A percentile compares a stretch with the other conserved stretches of the same genome.
phyloP scores from a whole-genome alignment of 140 eudicot species.

The Flaveria floridana region DNA sequence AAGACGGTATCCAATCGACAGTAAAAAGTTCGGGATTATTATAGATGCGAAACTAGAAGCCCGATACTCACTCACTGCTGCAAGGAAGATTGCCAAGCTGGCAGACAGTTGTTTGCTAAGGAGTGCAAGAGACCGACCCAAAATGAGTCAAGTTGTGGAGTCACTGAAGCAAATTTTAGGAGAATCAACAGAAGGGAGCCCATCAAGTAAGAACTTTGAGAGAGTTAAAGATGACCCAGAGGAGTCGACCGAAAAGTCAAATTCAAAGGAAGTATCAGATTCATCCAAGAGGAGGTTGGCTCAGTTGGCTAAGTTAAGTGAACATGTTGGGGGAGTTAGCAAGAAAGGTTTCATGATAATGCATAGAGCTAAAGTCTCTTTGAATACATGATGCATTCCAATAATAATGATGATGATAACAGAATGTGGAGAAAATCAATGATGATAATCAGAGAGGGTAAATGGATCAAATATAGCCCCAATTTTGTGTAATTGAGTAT shows the following conservation, averaged over 20 bases:
- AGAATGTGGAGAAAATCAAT: neutral
- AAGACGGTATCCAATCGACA: constrained; percentile 51
- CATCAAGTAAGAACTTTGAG: constrained; percentile 30
- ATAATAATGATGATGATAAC: neutral
- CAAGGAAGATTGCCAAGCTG: constrained; percentile 58
- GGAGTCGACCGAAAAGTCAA: constrained; percentile 34
- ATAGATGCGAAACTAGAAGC: constrained; percentile 64
- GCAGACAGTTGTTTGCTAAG: constrained; percentile 66
- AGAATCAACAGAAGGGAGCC: constrained; percentile 47
- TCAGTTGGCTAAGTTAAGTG: constrained; percentile 75
- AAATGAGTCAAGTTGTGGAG: constrained; percentile 78
- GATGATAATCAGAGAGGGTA: neutral
- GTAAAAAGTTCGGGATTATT: constrained; percentile 55
- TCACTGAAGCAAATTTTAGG: constrained; percentile 50
- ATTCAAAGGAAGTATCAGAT: constrained; percentile 46
- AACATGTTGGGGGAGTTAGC: constrained; percentile 68
- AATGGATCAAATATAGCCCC: constrained; percentile 7
- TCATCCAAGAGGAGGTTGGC: constrained; percentile 72
- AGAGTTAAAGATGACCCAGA: constrained; percentile 38
- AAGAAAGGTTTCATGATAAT: constrained; percentile 74
- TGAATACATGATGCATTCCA: constrained; percentile 12
- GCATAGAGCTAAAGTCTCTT: constrained; percentile 86
- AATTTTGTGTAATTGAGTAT: constrained; percentile 24
- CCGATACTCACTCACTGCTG: constrained; percentile 60
- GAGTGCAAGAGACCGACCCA: constrained; percentile 69